A percentile compares a stretch with the other conserved stretches of the same genome.
Evolutionary conservation across 306 rosid species (phyloP).

Genomic region (Senna siamea): DNA sequence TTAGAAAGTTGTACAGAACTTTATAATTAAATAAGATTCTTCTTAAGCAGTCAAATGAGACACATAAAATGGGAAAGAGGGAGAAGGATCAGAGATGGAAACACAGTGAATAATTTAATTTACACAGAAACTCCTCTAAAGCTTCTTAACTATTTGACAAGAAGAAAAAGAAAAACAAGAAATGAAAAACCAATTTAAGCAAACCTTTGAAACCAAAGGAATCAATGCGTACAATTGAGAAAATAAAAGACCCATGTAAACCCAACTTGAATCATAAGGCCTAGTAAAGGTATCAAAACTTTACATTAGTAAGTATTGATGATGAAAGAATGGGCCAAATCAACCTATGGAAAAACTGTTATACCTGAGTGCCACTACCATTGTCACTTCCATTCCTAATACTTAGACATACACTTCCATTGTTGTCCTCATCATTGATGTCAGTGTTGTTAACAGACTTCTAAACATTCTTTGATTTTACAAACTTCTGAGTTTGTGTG

Average conservation of each 20-base stretch:
- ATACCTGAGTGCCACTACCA: slow-evolving; percentile 90
- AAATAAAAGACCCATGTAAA: slow-evolving; percentile 5
- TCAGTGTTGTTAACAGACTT: slow-evolving; percentile 58
- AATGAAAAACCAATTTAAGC: neutral
- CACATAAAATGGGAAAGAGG: neutral
- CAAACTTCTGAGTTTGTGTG: slow-evolving; percentile 70
- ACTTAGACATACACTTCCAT: slow-evolving; percentile 62
- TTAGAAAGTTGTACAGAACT: neutral
- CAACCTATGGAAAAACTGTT: neutral
- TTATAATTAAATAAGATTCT: neutral
- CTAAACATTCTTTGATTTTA: slow-evolving; percentile 65
- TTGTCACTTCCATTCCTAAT: slow-evolving; percentile 71
- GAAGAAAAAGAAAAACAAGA: neutral
- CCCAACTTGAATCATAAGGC: neutral
- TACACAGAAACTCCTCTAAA: neutral
- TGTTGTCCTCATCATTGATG: slow-evolving; percentile 71
- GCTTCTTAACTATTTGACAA: neutral
- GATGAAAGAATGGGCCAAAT: neutral
- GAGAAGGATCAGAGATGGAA: neutral
- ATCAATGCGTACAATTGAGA: no score
- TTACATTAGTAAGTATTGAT: slow-evolving; percentile 29
- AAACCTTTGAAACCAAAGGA: neutral
- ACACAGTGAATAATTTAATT: neutral
- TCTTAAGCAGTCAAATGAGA: neutral
- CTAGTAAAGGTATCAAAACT: neutral